These are phyloP conservation scores for Chaetomidium leptoderma DNA, from an alignment of 495 filamentous ascomycete genomes.

Conservation along the genomic window DNA sequence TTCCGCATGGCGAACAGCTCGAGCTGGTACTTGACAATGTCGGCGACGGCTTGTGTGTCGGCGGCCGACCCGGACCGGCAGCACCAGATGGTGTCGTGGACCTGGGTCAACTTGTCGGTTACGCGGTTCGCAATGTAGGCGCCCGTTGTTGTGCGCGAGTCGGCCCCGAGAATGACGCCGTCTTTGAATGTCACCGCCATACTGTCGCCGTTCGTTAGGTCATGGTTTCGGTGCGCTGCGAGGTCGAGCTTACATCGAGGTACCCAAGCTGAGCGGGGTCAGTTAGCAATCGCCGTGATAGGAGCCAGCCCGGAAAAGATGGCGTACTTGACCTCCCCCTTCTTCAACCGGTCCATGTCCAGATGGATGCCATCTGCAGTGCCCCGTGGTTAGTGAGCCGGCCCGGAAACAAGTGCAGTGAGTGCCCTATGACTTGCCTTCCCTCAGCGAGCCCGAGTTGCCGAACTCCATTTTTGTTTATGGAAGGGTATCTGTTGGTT, in stretches of 20 bases:
- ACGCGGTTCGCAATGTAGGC: slow-evolving; percentile 99
- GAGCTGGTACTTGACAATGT: slow-evolving; percentile 94
- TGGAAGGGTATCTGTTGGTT: slow-evolving; percentile 13
- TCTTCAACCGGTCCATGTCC: slow-evolving; percentile 80
- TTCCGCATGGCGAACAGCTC: slow-evolving; percentile 87
- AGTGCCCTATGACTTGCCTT: slow-evolving; percentile 51
- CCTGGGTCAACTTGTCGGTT: slow-evolving; percentile 97
- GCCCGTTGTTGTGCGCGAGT: slow-evolving; percentile 97
- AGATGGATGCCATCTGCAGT: slow-evolving; percentile 91
- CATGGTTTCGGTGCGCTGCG: slow-evolving; percentile 10
- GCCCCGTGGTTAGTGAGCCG: slow-evolving; percentile 21
- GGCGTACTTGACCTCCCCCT: slow-evolving; percentile 66
- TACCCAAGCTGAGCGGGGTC: slow-evolving; percentile 66
- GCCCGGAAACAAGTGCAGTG: not conserved
- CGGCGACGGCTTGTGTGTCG: slow-evolving; percentile 95
- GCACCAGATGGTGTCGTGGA: slow-evolving; percentile 99
- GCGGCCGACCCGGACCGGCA: slow-evolving; percentile 94
- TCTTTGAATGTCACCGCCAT: slow-evolving; percentile 97
- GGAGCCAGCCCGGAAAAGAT: not conserved
- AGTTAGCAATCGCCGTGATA: slow-evolving; percentile 16
- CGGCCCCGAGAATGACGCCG: slow-evolving; percentile 92
- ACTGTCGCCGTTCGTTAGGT: slow-evolving; percentile 40
- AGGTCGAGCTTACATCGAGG: slow-evolving; percentile 76
- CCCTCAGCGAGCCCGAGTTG: slow-evolving; percentile 63
- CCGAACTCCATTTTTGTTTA: slow-evolving; percentile 54